Evolutionary conservation across 1,284 basidiomycete genomes (phyloP), one percentile per base, ranked within the genome.

Genomic region (Cutaneotrichosporon sp.): DNA sequence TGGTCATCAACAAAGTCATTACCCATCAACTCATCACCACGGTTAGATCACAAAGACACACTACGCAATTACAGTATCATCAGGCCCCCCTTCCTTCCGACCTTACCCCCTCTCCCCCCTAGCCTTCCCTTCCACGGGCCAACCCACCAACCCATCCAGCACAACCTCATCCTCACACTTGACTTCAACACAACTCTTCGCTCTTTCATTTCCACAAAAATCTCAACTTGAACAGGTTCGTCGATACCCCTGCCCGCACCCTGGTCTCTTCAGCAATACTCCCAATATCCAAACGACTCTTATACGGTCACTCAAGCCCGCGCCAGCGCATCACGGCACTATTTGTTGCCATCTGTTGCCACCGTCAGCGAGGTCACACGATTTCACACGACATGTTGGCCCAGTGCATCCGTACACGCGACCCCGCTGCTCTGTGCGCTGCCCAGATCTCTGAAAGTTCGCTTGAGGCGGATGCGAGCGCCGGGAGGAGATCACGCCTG

Each of bases 281-380:
- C 30, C 51, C 13, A 16, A 5, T 18, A 13, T 31, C 16, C 36
- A 36, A 42, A 52, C 51, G 13, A 53, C 13, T 8, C 9, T n/a
- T 50, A 11, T 30, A 30, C 30, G 51, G 51, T 53, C 51, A 53
- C 51, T 9, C 51, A 30, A 53, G 31, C 51, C 51, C 51, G 51
- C 51, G 51, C 51, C 51, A 53, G 51, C 51, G 26, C 51, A 52
- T 31, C 51, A 52, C 31, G 13, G 26, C 30, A 31, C 31, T 14
- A 32, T 52, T n/a, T 52, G 51, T n/a, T 52, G 51, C 51, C 51
- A 52, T 18, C 1, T 5, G 51, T 31, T 34, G 51, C 51, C 49
- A 50, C 49, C 11, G 26, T 8, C 49, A 5, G 8, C 42, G 42
- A 5, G 18, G 42, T n/a, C 42, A 18, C 42, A 46, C 42, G 18